Evolutionary conservation across 805 yeast species (phyloP).

Genomic region (Kodamaea restingae): DNA sequence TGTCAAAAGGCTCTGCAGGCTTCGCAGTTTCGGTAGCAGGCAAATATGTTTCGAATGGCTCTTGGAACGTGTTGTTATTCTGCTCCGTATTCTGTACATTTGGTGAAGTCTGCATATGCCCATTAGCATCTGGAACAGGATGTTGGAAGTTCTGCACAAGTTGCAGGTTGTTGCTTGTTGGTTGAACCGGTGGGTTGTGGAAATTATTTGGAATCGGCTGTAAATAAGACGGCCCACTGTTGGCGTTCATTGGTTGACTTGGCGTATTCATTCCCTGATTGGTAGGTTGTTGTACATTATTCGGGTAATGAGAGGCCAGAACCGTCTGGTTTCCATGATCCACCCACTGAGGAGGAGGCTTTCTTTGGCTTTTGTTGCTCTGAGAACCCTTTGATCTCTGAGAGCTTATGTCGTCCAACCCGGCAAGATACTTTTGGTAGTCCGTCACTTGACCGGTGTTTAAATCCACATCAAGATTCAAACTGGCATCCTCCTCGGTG

Average conservation of each 20-base stretch:
- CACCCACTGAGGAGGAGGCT: constrained; percentile 5
- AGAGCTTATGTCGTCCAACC: constrained; percentile 12
- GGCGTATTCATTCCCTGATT: no score
- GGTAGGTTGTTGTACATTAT: no score
- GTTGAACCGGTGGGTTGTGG: no score
- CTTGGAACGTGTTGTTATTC: constrained; percentile 13
- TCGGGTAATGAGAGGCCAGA: no score
- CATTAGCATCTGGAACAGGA: no score
- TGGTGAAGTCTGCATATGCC: no score
- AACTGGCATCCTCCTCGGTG: constrained; percentile 17
- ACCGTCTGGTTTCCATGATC: background rate
- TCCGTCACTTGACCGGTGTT: constrained; percentile 10
- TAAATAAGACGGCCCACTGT: no score
- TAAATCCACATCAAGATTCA: constrained; percentile 12
- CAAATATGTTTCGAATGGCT: constrained; percentile 22
- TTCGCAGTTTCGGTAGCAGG: constrained; percentile 12
- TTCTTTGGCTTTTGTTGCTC: background rate
- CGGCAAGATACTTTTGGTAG: constrained; percentile 20
- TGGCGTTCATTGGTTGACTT: no score
- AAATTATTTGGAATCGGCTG: no score
- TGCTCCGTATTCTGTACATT: no score
- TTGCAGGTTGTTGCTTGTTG: no score
- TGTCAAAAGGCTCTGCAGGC: constrained; percentile 25
- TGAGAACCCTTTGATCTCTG: background rate
- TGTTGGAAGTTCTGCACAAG: no score